Base-by-base conservation (phyloP, 805 yeast genomes). In the Starmerella tilneyi region DNA sequence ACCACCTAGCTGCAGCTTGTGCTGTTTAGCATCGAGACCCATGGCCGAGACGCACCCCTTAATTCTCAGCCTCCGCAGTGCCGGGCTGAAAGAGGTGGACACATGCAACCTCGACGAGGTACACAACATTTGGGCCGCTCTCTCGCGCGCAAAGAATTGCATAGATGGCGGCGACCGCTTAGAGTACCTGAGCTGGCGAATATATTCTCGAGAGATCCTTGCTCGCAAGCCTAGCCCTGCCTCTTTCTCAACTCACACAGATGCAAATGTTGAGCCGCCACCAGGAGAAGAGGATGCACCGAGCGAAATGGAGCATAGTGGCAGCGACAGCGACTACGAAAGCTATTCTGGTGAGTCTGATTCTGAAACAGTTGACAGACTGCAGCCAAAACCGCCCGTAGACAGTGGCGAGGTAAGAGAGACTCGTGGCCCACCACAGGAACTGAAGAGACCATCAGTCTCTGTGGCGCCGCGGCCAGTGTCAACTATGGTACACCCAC, bases 111-210 rank as follows among this genome's bases (percentile, higher is more conserved):
- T 53, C 23, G 56, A 54, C 11, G 56, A 49, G 21, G 46, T 54
- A 4, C 54, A 56, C 30, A 43, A 45, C 42, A 48, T 56, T 40
- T 56, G 59, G 59, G 41, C 47, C 9, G 55, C 56, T 2, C 51
- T 53, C 31, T 48, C 56, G 36, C 48, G 51, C 23, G 58, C 59
- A 6, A 53, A 53, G 31, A 38, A 49, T 21, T 49, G 51, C 30
- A 51, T 56, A 13, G 50, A 46, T 16, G 52, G 56, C 24, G 57
- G 58, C 16, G 48, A 50, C 28, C 51, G 59, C 3, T 44, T 53
- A 1, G 59, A 54, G 36, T 53, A 56, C 35, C 50, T 54, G 9
- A 43, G 50, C 9, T 56, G 59, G 59, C 50, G 59, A n/a, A 43
- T 56, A 7, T 56, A 56, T 35, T 51, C 57, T 9, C 51, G 56